Evolutionary conservation across 164 flowering plant genomes (phyloP).

Genomic region (Litsea cubeba): DNA sequence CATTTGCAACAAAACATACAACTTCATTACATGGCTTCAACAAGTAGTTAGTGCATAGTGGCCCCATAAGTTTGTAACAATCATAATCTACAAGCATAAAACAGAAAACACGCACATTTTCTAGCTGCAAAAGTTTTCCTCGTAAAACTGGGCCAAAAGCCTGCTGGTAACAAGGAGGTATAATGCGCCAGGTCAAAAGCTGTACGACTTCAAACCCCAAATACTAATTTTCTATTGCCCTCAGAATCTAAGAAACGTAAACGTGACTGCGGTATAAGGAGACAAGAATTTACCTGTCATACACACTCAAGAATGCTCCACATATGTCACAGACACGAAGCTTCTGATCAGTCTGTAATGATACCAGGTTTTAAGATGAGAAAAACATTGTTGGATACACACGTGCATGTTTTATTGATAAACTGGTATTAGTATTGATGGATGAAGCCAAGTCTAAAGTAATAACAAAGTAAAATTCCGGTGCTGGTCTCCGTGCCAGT

Average conservation of each 20-base stretch:
- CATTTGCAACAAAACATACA: neutral
- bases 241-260: constrained; percentile 16
- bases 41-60: neutral
- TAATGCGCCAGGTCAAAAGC: constrained; percentile 75
- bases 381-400: neutral
- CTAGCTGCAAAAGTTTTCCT: constrained; percentile 99
- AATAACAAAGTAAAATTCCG: too few relatives aligned
- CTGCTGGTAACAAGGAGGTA: constrained; percentile 99
- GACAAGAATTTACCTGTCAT: constrained; percentile 70
- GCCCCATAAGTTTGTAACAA: constrained; percentile 18
- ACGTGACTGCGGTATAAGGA: constrained; percentile 1
- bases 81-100: constrained; percentile 61
- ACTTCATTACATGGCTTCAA: neutral
- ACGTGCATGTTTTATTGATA: neutral
- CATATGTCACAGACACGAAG: constrained; percentile 97
- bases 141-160: constrained; percentile 99
- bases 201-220: constrained; percentile 73
- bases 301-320: constrained; percentile 96
- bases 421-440: neutral
- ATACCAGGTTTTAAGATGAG: neutral
- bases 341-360: constrained; percentile 95
- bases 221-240: constrained; percentile 38
- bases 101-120: constrained; percentile 96
- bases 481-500: too few relatives aligned
- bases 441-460: neutral